These are phyloP conservation scores for Kwoniella dendrophila DNA, from an alignment of 768 basidiomycete species.

Conservation along the genomic window DNA sequence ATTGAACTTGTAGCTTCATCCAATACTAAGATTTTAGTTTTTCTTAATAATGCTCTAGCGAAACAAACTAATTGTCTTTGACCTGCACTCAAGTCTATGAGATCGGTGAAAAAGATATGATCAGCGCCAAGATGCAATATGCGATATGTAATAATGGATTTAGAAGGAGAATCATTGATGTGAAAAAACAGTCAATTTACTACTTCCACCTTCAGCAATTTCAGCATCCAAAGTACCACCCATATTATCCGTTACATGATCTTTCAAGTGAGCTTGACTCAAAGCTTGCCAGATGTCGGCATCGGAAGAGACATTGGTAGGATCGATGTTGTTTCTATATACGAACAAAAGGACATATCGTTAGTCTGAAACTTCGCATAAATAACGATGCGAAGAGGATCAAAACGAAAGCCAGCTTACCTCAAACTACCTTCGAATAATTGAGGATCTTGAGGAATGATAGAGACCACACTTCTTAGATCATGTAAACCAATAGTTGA, in stretches of 20 bases:
- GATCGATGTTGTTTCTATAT: constrained; percentile 80
- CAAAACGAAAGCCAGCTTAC: constrained; percentile 8
- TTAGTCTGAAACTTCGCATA: constrained; percentile 11
- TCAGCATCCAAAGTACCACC: constrained; percentile 53
- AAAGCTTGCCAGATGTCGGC: constrained; percentile 85
- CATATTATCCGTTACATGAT: constrained; percentile 53
- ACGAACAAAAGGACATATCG: constrained; percentile 63
- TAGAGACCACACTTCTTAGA: constrained; percentile 63
- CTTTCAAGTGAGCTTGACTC: constrained; percentile 62
- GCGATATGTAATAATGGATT: constrained; percentile 65
- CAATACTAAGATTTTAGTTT: constrained; percentile 85
- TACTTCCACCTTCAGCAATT: constrained; percentile 44
- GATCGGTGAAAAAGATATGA: constrained; percentile 30
- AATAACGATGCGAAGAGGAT: constrained; percentile 4
- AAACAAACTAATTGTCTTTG: constrained; percentile 89
- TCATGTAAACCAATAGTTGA: constrained; percentile 50
- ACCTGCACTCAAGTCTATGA: constrained; percentile 73
- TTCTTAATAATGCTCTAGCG: constrained; percentile 76
- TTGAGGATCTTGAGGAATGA: constrained; percentile 73
- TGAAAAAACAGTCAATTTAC: constrained; percentile 25
- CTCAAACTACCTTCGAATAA: constrained; percentile 57
- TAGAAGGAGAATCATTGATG: too few relatives aligned
- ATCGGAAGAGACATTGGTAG: constrained; percentile 72
- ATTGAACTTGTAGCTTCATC: constrained; percentile 91
- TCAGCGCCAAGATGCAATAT: not conserved